Evolutionary conservation across 306 rosid species (phyloP), one percentile per base, ranked within the genome.

Genomic region (Prunus campanulata): DNA sequence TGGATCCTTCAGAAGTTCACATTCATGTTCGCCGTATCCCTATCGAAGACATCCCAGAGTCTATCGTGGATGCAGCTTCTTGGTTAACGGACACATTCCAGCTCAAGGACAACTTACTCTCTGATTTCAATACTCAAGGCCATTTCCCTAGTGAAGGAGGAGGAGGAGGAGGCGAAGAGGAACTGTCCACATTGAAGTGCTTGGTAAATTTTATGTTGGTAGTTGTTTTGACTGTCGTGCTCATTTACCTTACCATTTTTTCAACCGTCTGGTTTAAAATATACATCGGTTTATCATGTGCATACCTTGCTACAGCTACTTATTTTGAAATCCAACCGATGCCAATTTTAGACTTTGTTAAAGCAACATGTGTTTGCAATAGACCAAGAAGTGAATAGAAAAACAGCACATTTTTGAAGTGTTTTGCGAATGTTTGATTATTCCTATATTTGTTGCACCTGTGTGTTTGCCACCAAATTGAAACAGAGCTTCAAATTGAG

Each of bases 1-100:
- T 92, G 39, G 93, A 88, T 83, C 99, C 99, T 70, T 91, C 97
- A 51, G 99, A 92, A 86, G 99, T 96, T 71, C 98, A 96, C 78
- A 51, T 96, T 22, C 96, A 96, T 77, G 78, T 92, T 72, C 83
- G 86, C 70, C 91, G 99, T 39, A 81, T 96, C 69, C 86, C 88
- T 19, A 59, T 86, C 1, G 86, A 71, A 24, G 88, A 87, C 51
- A 89, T 96, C 64, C 96, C 99, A 6, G 72, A 42, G 42, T 84
- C 97, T 4, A 91, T 85, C 66, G 75, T 71, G 9, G 85, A 88
- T 73, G 86, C 90, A n/a, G 75, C 85, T 51, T 83, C 88, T 66
- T 96, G 99, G 98, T 73, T 96, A 82, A 84, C 89, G 32, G 59
- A 88, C 14, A 18, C 86, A 72, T 96, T 91, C 89, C 76, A 71